Evolutionary conservation across 2,329 filamentous ascomycete genomes (phyloP), one percentile per base, ranked within the genome.

Genomic region (Ceratocystis papillata): DNA sequence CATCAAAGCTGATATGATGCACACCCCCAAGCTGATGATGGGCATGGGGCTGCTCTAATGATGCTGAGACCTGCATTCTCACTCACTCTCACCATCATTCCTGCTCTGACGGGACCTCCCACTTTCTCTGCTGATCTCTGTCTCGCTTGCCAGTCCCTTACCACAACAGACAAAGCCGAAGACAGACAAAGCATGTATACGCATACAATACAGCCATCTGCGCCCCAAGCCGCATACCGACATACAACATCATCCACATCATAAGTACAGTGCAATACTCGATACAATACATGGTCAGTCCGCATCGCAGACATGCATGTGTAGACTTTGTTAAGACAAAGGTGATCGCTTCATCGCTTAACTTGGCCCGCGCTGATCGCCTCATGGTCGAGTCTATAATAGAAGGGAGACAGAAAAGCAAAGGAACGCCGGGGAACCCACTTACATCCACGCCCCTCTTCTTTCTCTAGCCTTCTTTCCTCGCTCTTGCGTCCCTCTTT

Each of bases 11-110:
- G 33, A 37, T 12, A 37, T 12, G 33, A 37, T 30, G 7, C 20
- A 12, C n/a, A 25, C 7, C 50, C 10, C 50, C 53, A 28, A 57
- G 17, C 53, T 59, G 55, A 59, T 33, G 30, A 22, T 55, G 50
- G 20, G 50, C 22, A 25, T 28, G 30, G 25, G 5, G 20, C 48
- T 53, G 20, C 12, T 28, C 25, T 30, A 25, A 59, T 59, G 28
- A 59, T 37, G 55, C 28, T 59, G 55, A 59, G 55, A 59, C 55
- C 28, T 59, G 55, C 55, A 59, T 59, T 59, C 55, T 59, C 55
- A 7, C 53, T 5, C 28, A 41, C 37, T 41, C 22, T 53, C 48
- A n/a, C 48, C 48, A n/a, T 3, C 55, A 59, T 59, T 59, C 55
- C 30, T 37, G 25, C 33, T 10, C 48, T 37, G 28, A 30, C 28